These are phyloP conservation scores for Begonia loranthoides DNA, from an alignment of 306 rosid genomes.

Conservation along the genomic window DNA sequence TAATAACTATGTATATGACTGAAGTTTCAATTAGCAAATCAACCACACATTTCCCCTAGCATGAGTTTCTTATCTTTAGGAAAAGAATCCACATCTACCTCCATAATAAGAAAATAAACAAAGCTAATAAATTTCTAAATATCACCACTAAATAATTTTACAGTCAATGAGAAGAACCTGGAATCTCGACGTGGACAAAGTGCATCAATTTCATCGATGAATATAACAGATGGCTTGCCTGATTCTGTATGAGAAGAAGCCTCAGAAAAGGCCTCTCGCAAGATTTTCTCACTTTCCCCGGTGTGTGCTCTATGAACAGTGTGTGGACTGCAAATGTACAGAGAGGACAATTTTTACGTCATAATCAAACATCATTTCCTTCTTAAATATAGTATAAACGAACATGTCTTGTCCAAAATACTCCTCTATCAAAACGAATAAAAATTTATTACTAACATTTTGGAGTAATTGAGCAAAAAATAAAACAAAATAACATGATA, in stretches of 20 bases:
- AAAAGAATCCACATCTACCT: no score
- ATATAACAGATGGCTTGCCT: conserved; percentile 63
- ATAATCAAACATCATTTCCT: not conserved
- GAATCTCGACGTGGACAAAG: conserved; percentile 80
- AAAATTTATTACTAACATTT: not conserved
- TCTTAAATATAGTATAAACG: no score
- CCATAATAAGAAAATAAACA: no score
- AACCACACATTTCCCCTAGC: no score
- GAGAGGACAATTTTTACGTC: conserved; percentile 10
- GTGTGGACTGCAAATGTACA: conserved; percentile 43
- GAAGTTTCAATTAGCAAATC: no score
- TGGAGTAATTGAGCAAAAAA: not conserved
- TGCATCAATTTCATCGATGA: conserved; percentile 82
- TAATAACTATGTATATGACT: no score
- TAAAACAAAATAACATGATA: conserved; percentile 9
- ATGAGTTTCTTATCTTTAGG: no score
- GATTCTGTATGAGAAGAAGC: conserved; percentile 43
- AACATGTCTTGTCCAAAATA: no score
- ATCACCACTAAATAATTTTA: no score
- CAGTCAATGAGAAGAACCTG: conserved; percentile 18
- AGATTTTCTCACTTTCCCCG: conserved; percentile 71
- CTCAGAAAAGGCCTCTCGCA: conserved; percentile 69
- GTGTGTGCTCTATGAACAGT: conserved; percentile 56
- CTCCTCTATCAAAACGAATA: not conserved
- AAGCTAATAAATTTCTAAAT: no score